Evolutionary conservation across 2,329 filamentous ascomycete genomes (phyloP).

Genomic region (Furcasterigmium sp.): DNA sequence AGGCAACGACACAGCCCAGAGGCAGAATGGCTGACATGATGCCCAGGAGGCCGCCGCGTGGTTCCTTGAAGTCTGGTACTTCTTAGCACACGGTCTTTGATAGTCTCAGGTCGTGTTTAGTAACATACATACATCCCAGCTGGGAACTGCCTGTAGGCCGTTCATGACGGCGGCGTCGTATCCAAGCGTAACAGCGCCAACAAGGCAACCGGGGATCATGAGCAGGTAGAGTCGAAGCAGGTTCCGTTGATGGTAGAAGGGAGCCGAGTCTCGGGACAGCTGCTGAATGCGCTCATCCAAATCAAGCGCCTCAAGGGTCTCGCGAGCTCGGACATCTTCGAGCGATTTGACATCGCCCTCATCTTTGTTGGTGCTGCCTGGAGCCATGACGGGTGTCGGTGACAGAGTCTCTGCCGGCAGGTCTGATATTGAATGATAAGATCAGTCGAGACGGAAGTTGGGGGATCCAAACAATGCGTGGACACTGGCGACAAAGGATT

Average conservation of each 20-base stretch:
- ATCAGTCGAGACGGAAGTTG: no score
- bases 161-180: constrained; percentile 1
- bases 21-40: neutral
- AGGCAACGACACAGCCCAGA: neutral
- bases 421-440: no score
- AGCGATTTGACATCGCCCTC: no score
- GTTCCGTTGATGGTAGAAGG: constrained; percentile 2
- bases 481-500: no score
- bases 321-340: neutral
- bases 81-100: no score
- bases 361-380: no score
- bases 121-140: neutral
- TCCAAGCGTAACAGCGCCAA: neutral
- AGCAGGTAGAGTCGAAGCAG: neutral
- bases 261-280: neutral
- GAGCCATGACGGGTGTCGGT: no score
- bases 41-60: neutral
- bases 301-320: neutral
- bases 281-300: neutral
- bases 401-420: no score
- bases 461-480: no score
- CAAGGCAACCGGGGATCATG: neutral
- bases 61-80: neutral
- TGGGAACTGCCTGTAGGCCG: neutral
- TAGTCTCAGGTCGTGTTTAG: no score